These are phyloP conservation scores for Geranium rotundifolium DNA, from an alignment of 345 rosid species.

Conservation along the genomic window DNA sequence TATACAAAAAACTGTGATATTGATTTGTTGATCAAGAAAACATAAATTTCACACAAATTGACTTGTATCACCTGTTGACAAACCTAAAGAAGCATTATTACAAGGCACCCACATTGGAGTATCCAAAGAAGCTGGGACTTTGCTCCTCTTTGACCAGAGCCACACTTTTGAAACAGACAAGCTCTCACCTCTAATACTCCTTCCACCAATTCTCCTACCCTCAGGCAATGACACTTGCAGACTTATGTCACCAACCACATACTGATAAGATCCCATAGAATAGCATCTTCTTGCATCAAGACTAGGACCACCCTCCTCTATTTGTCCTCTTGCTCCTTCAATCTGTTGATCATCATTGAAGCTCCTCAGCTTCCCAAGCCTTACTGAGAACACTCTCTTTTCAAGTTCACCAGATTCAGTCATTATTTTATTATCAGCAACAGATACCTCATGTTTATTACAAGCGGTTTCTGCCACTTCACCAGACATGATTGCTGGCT, in stretches of 20 bases:
- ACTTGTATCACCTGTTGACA: too few relatives aligned
- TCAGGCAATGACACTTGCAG: conserved; percentile 35
- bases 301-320: conserved; percentile 21
- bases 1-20: too few relatives aligned
- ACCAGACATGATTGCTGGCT: conserved; percentile 10
- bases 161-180: conserved; percentile 52
- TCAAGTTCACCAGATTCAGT: conserved; percentile 16
- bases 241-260: conserved; percentile 34
- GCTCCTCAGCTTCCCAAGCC: conserved; percentile 52
- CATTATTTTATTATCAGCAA: too few relatives aligned
- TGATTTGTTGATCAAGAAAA: too few relatives aligned
- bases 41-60: too few relatives aligned
- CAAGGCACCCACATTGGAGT: too few relatives aligned
- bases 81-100: too few relatives aligned
- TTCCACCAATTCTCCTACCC: conserved; percentile 32
- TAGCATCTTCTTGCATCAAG: conserved; percentile 57
- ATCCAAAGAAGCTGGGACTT: conserved; percentile 14
- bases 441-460: too few relatives aligned
- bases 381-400: conserved; percentile 42
- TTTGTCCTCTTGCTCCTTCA: too few relatives aligned
- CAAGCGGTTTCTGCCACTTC: too few relatives aligned
- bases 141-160: conserved; percentile 52
- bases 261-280: conserved; percentile 64
- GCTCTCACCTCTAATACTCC: conserved; percentile 37
- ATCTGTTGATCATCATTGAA: conserved; percentile 23